phyloP scores from a whole-genome alignment of 2,329 filamentous ascomycete genomes.

The Colletotrichum sojae region DNA sequence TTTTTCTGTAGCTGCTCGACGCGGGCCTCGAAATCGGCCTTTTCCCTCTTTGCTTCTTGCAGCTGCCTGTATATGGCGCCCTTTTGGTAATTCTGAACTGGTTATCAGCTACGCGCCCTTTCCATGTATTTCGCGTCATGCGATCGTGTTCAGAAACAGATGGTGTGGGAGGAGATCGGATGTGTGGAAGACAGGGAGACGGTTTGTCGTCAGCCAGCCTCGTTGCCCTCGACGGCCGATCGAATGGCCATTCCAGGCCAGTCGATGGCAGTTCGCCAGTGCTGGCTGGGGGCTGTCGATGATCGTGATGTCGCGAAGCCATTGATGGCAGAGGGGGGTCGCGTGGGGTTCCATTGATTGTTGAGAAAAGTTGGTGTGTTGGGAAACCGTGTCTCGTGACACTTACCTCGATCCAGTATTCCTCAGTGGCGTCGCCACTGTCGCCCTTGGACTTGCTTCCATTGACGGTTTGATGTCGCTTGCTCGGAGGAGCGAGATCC shows the following conservation, averaged over 20 bases:
- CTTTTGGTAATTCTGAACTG: slow-evolving; percentile 76
- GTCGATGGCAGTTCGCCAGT: slow-evolving; percentile 39
- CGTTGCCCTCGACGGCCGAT: slow-evolving; percentile 36
- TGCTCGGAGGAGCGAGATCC: slow-evolving; percentile 89
- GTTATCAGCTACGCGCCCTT: slow-evolving; percentile 39
- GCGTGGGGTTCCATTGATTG: slow-evolving; percentile 41
- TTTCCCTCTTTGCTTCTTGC: slow-evolving; percentile 97
- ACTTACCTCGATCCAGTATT: slow-evolving; percentile 78
- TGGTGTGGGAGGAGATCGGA: slow-evolving; percentile 26
- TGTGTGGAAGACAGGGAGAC: slow-evolving; percentile 35
- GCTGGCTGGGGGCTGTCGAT: slow-evolving; percentile 37
- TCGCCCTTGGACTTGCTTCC: slow-evolving; percentile 74
- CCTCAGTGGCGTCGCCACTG: slow-evolving; percentile 69
- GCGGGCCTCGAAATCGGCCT: slow-evolving; percentile 83
- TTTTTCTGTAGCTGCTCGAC: slow-evolving; percentile 85
- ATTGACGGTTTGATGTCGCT: slow-evolving; percentile 88
- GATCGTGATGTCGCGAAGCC: slow-evolving; percentile 39
- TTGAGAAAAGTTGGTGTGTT: slow-evolving; percentile 42
- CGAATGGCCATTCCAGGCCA: slow-evolving; percentile 40
- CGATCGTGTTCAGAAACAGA: slow-evolving; percentile 11
- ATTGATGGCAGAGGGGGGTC: slow-evolving; percentile 36
- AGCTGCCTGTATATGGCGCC: slow-evolving; percentile 98
- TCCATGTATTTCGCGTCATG: slow-evolving; percentile 36
- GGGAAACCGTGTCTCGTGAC: slow-evolving; percentile 51
- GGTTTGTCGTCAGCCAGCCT: slow-evolving; percentile 36